Percentiles rank a stretch among this genome's conserved stretches.
These are phyloP conservation scores for Mycena albidolilacea DNA, from an alignment of 768 basidiomycete genomes.

Conservation along the genomic window DNA sequence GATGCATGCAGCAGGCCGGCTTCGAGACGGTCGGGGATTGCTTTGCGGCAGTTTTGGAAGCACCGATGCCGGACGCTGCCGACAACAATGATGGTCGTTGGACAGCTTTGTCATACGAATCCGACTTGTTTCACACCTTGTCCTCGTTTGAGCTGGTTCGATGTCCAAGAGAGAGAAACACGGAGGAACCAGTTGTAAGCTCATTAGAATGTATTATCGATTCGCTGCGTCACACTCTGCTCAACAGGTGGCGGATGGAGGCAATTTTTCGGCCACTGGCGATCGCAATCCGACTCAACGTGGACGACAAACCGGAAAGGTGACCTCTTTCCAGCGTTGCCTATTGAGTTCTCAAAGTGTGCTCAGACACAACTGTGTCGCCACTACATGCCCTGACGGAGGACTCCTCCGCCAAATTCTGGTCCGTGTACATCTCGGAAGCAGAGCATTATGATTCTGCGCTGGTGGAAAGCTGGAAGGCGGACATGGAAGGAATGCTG, in stretches of 20 bases:
- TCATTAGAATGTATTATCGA: too few relatives aligned
- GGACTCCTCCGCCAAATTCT: conserved; percentile 36
- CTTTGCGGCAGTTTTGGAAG: conserved; percentile 1
- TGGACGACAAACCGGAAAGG: neutral
- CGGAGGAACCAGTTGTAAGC: too few relatives aligned
- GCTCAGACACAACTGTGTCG: neutral
- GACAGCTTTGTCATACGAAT: too few relatives aligned
- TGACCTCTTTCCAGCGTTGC: neutral
- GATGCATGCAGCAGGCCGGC: conserved; percentile 19
- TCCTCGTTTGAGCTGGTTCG: too few relatives aligned
- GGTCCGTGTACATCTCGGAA: conserved; percentile 42
- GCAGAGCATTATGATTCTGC: conserved; percentile 40
- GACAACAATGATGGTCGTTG: too few relatives aligned
- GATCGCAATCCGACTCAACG: too few relatives aligned
- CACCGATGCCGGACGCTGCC: too few relatives aligned
- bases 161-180: too few relatives aligned
- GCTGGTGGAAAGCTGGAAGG: conserved; percentile 40
- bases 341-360: neutral
- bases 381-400: conserved; percentile 3
- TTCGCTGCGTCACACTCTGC: too few relatives aligned
- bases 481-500: conserved; percentile 40
- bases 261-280: too few relatives aligned
- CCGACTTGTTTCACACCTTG: too few relatives aligned
- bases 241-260: too few relatives aligned
- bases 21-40: conserved; percentile 22